Evolutionary conservation across 257 asterid genomes (phyloP).

Genomic region (Nicotiana noctiflora): DNA sequence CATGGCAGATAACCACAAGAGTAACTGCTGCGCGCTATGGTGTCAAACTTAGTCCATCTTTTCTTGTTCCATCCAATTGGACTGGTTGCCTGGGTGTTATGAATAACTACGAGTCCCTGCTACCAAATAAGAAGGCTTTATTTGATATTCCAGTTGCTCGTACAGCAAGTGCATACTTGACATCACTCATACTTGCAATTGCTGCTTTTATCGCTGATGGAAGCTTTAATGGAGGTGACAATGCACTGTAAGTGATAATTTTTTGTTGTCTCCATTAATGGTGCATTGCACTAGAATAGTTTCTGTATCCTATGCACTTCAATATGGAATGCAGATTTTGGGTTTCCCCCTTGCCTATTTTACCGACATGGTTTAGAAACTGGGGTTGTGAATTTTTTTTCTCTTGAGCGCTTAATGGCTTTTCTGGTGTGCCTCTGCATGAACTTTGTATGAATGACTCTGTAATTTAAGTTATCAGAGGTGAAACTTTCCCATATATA

Average conservation of each 20-base stretch:
- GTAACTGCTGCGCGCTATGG: conserved; percentile 69
- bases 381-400: background rate
- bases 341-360: background rate
- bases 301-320: background rate
- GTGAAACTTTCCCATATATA: background rate
- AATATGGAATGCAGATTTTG: background rate
- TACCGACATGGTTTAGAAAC: background rate
- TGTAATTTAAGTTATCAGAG: background rate
- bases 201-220: conserved; percentile 80
- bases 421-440: background rate
- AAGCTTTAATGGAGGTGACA: conserved; percentile 84
- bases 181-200: conserved; percentile 57
- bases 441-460: background rate
- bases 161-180: conserved; percentile 77
- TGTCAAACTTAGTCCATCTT: conserved; percentile 91
- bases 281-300: background rate
- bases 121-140: conserved; percentile 77
- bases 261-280: background rate
- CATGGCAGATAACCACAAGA: conserved; percentile 63
- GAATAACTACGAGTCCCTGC: conserved; percentile 76
- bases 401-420: background rate
- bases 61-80: conserved; percentile 90
- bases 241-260: conserved; percentile 61
- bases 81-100: conserved; percentile 90
- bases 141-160: conserved; percentile 87